phyloP scores from a whole-genome alignment of 495 filamentous ascomycete species.

The Xylaria bambusicola region DNA sequence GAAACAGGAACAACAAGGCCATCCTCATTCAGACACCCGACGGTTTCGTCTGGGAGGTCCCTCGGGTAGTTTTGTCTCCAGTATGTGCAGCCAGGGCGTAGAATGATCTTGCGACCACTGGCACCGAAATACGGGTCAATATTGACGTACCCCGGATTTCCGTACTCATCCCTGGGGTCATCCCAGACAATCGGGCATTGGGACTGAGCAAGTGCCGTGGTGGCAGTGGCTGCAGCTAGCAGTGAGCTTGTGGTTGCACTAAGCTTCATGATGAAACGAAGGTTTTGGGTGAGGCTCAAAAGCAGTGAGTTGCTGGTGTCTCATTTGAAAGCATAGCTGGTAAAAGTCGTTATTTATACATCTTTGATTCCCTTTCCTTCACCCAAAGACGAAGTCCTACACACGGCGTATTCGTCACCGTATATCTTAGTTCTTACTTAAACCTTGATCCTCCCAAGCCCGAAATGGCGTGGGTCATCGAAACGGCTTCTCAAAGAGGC shows the following conservation, averaged over 20 bases:
- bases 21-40: conserved; percentile 3
- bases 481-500: no score
- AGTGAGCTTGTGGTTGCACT: background rate
- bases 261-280: background rate
- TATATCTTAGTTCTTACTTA: no score
- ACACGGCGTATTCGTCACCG: no score
- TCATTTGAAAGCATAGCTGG: no score
- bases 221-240: background rate
- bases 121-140: background rate
- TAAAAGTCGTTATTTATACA: no score
- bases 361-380: no score
- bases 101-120: background rate
- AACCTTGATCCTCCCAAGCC: no score
- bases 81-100: conserved; percentile 3
- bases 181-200: background rate
- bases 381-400: no score
- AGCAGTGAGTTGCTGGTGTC: background rate
- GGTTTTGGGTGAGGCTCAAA: background rate
- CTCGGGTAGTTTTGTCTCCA: conserved; percentile 1
- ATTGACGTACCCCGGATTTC: background rate
- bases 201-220: background rate
- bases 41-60: background rate
- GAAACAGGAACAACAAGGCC: background rate
- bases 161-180: background rate
- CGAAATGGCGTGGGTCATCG: no score